phyloP scores from a whole-genome alignment of 768 basidiomycete genomes.

The Russula compacta region DNA sequence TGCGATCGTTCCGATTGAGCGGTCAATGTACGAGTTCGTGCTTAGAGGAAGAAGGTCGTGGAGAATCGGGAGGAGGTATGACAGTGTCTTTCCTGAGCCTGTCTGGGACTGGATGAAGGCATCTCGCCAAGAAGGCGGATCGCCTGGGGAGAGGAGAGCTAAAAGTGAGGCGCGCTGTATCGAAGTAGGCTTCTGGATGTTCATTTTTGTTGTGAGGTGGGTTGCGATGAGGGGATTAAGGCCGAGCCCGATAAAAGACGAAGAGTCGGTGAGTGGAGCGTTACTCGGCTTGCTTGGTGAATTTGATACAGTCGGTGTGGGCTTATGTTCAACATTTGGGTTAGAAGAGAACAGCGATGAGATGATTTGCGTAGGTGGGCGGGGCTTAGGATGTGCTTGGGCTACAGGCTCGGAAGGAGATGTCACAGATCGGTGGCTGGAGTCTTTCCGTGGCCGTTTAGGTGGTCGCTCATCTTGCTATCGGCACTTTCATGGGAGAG shows the following conservation, averaged over 20 bases:
- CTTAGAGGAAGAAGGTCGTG: constrained; percentile 90
- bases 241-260: constrained; percentile 75
- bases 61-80: constrained; percentile 89
- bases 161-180: constrained; percentile 72
- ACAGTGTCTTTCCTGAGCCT: constrained; percentile 86
- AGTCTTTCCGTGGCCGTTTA: constrained; percentile 1
- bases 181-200: constrained; percentile 76
- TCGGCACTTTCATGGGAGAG: background rate
- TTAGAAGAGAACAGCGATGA: constrained; percentile 30
- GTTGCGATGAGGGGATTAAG: constrained; percentile 71
- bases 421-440: background rate
- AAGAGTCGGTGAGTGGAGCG: constrained; percentile 67
- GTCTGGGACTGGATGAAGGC: constrained; percentile 95
- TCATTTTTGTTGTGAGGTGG: constrained; percentile 74
- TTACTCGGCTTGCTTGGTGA: constrained; percentile 54
- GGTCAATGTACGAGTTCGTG: constrained; percentile 85
- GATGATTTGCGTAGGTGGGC: constrained; percentile 15
- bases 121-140: constrained; percentile 42
- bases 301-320: constrained; percentile 23
- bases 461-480: background rate
- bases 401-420: background rate
- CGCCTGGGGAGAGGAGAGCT: constrained; percentile 45
- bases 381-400: constrained; percentile 2
- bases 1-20: constrained; percentile 90
- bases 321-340: constrained; percentile 14